These are phyloP conservation scores for Striga hermonthica DNA, from an alignment of 305 asterid species.

Conservation along the genomic window DNA sequence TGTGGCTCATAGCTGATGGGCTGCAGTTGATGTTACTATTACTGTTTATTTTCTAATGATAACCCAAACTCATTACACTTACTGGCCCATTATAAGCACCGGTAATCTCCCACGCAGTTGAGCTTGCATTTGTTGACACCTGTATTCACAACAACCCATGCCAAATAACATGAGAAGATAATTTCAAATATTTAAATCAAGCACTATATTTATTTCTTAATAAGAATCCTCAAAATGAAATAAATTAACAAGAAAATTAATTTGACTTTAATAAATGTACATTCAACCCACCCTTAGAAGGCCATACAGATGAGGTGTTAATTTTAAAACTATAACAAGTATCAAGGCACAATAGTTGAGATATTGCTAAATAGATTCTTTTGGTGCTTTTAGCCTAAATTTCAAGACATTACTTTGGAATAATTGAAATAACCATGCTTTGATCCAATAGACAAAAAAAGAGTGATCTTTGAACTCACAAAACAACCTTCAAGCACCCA, in stretches of 20 bases:
- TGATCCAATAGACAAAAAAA: no score
- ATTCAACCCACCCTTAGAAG: background rate
- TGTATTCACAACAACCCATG: conserved; percentile 17
- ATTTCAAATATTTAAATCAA: background rate
- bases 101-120: conserved; percentile 23
- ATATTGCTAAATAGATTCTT: background rate
- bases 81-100: conserved; percentile 26
- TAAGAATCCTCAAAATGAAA: background rate
- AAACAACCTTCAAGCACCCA: background rate
- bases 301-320: background rate
- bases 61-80: no score
- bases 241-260: no score
- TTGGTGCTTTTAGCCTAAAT: background rate
- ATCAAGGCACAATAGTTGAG: background rate
- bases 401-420: background rate
- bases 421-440: background rate
- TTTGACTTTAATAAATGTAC: no score
- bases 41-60: no score
- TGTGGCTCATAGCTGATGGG: conserved; percentile 35
- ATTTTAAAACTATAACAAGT: background rate
- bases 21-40: no score
- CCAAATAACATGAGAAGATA: background rate
- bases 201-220: background rate
- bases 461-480: background rate
- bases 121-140: conserved; percentile 26